phyloP scores from a whole-genome alignment of 495 filamentous ascomycete species.

The Aspergillus leporis region DNA sequence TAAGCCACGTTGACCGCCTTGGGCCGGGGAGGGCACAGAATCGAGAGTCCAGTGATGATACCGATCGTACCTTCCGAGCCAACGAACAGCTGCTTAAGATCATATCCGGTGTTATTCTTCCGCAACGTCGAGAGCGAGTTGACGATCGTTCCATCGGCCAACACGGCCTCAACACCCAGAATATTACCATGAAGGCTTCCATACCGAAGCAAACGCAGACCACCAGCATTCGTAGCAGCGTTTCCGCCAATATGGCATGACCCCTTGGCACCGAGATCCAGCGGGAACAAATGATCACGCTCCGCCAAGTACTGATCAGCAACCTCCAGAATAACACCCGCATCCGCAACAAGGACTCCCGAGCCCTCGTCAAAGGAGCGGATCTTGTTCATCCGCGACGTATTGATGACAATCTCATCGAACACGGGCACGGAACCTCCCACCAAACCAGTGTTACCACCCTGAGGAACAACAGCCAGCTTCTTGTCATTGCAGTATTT shows the following conservation, averaged over 20 bases:
- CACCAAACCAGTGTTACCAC: conserved; percentile 93
- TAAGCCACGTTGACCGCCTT: conserved; percentile 87
- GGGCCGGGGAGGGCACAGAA: conserved; percentile 83
- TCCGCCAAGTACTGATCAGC: conserved; percentile 82
- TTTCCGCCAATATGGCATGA: conserved; percentile 98
- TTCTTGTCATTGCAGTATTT: conserved; percentile 90
- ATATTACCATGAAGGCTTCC: conserved; percentile 92
- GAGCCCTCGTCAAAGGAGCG: conserved; percentile 88
- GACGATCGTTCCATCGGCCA: conserved; percentile 88
- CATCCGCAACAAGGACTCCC: conserved; percentile 86
- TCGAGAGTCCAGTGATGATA: conserved; percentile 85
- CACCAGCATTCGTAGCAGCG: conserved; percentile 94
- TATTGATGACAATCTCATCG: conserved; percentile 94
- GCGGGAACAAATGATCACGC: conserved; percentile 81
- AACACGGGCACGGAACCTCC: conserved; percentile 95
- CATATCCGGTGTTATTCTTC: conserved; percentile 99
- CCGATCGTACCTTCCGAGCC: conserved; percentile 93
- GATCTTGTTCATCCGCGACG: conserved; percentile 85
- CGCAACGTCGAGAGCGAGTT: conserved; percentile 83
- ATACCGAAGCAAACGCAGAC: conserved; percentile 85
- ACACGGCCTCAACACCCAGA: conserved; percentile 86
- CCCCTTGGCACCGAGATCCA: conserved; percentile 95
- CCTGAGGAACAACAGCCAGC: conserved; percentile 95
- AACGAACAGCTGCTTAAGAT: conserved; percentile 97
- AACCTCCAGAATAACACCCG: conserved; percentile 86